Percentiles rank a stretch among this genome's conserved stretches.
These are phyloP conservation scores for Sugiyamaella paludigena DNA, from an alignment of 1,139 yeast species.

Conservation along the genomic window DNA sequence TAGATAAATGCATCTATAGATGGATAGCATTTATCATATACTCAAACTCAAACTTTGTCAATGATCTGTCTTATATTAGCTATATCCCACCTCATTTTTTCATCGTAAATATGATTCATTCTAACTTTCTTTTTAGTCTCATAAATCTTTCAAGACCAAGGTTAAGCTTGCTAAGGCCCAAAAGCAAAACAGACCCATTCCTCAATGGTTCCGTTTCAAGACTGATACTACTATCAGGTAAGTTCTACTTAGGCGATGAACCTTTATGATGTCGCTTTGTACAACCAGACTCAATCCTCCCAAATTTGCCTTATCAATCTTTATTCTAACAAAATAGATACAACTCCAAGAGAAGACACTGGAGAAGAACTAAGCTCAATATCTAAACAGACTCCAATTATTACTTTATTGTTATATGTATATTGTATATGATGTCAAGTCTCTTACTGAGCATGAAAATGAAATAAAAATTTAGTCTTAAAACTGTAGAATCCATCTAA, in stretches of 20 bases:
- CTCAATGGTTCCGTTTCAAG: constrained; percentile 99
- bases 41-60: no score
- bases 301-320: not conserved
- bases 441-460: no score
- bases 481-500: not conserved
- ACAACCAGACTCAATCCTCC: not conserved
- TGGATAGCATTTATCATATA: no score
- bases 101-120: not conserved
- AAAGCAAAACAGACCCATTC: constrained; percentile 99
- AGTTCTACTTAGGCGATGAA: constrained; percentile 13
- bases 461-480: not conserved
- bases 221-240: constrained; percentile 90
- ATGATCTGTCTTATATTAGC: no score
- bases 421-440: no score
- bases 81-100: no score
- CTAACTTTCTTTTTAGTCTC: constrained; percentile 44
- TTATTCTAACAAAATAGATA: constrained; percentile 43
- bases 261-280: no score
- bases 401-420: not conserved
- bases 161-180: constrained; percentile 99
- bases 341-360: constrained; percentile 99
- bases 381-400: constrained; percentile 53
- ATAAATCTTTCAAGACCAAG: constrained; percentile 97
- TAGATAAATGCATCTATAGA: no score
- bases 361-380: constrained; percentile 99